Base-by-base conservation (phyloP, 2,329 filamentous ascomycete species). In the Exophiala dermatitidis region DNA sequence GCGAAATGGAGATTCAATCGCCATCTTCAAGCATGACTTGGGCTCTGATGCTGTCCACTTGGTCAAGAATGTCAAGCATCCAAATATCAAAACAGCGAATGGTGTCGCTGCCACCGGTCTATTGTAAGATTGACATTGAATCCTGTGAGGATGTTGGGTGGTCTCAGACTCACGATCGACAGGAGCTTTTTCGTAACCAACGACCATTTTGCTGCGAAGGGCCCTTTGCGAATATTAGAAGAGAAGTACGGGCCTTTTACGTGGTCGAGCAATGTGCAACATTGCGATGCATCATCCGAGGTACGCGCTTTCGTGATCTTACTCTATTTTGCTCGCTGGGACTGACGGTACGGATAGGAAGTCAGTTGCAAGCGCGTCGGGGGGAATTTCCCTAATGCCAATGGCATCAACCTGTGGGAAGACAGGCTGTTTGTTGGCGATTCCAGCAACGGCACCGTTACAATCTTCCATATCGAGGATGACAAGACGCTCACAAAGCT, bases 71-170 rank as follows among this genome's bases (percentile, higher is more conserved):
- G 54, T 57, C 48, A 59, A 54, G 32, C 57, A 59, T 48, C 48
- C 51, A 5, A 54, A 54, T 31, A 54, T 59, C 48, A 59, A 59
- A 42, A 57, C 57, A 1, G 57, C 57, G 12, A 59, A 59, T 37
- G 57, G 57, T 9, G 57, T 57, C 6, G 53, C 34, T 33, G 53
- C 53, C 1, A 54, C 43, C 2, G 54, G 57, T 1, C 45, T 54
- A 10, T n/a, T 54, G 57, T 59, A 50, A 48, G 42, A 30, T 32
- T 33, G 6, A 1, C 7, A 32, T 8, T 32, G 4, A 1, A 3
- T 19, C 31, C 4, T 3, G 2, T 12, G n/a, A 10, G 3, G 12
- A 30, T 19, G 19, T 19, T 19, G 19, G 19, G 19, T 19, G 19
- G 19, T 19, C 19, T 19, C 19, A 19, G 19, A 37, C 50, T 57